Percentiles rank a stretch among this genome's conserved stretches.
Conservation (phyloP, 768 basidiomycete species). For the Fomitopsis serialis region DNA sequence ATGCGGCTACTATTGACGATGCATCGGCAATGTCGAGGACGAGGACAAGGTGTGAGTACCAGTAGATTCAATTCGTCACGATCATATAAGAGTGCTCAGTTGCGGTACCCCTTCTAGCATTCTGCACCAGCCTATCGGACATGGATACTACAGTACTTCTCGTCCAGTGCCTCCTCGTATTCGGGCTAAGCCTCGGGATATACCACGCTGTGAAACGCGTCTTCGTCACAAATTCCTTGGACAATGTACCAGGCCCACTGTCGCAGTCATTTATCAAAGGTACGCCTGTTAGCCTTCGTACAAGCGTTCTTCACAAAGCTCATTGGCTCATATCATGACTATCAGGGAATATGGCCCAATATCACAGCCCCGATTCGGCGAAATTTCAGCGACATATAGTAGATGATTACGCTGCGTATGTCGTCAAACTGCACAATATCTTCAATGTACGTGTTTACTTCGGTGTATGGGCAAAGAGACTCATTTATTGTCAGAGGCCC, state of each 20-base stretch:
- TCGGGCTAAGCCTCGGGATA: too few relatives aligned
- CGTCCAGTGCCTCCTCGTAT: too few relatives aligned
- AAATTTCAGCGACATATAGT: slow-evolving; percentile 13
- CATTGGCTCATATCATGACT: too few relatives aligned
- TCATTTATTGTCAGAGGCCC: slow-evolving; percentile 29
- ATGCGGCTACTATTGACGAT: too few relatives aligned
- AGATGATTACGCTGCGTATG: slow-evolving; percentile 11
- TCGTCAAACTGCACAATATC: slow-evolving; percentile 12
- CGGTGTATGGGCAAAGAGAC: neutral
- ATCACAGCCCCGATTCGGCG: slow-evolving; percentile 11
- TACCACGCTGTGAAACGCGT: neutral
- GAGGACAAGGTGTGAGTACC: too few relatives aligned
- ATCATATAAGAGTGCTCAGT: too few relatives aligned
- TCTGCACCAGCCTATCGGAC: too few relatives aligned
- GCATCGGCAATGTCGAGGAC: too few relatives aligned
- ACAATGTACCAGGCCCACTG: slow-evolving; percentile 35
- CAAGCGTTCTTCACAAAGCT: too few relatives aligned
- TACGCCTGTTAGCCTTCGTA: too few relatives aligned
- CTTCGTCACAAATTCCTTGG: slow-evolving; percentile 19
- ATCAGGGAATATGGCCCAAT: slow-evolving; percentile 16
- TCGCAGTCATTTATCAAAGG: slow-evolving; percentile 1
- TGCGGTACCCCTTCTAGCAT: too few relatives aligned
- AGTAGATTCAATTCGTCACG: too few relatives aligned
- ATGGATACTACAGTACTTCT: neutral
- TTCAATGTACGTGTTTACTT: slow-evolving; percentile 13